Conservation (phyloP, 129 eudicot genomes). For the Lonicera japonica region DNA sequence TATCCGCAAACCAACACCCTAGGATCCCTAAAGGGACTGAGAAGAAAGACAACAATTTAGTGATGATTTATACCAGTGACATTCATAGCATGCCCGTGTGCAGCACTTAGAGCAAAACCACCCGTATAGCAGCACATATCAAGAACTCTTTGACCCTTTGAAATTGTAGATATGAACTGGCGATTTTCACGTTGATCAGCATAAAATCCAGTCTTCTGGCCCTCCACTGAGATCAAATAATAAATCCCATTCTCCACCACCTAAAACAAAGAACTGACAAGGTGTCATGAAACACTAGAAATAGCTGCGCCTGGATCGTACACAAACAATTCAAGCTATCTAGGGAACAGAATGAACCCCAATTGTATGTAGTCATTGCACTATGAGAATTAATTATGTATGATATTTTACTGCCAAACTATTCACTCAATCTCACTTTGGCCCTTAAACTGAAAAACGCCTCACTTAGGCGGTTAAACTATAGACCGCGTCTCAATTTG, state of each 20-base stretch:
- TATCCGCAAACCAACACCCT: too few species aligned
- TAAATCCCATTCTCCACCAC: conserved; percentile 81
- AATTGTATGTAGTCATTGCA: too few species aligned
- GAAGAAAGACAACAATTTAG: conserved; percentile 2
- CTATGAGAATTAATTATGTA: too few species aligned
- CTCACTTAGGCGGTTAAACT: too few species aligned
- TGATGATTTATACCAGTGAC: conserved; percentile 60
- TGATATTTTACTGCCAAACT: too few species aligned
- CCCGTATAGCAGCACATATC: conserved; percentile 96
- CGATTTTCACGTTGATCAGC: conserved; percentile 99
- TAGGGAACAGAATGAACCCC: too few species aligned
- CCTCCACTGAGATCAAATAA: conserved; percentile 80
- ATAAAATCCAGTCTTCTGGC: conserved; percentile 97
- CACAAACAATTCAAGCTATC: too few species aligned
- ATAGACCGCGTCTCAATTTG: too few species aligned
- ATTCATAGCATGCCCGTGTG: conserved; percentile 64
- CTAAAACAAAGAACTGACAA: conserved; percentile 28
- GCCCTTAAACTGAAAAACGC: too few species aligned
- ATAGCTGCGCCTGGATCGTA: too few species aligned
- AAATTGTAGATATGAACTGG: conserved; percentile 56
- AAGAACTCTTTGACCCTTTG: conserved; percentile 65
- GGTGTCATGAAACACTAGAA: conserved; percentile 5
- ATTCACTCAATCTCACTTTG: too few species aligned
- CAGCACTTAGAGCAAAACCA: conserved; percentile 92
- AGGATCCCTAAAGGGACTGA: neutral